phyloP scores from a whole-genome alignment of 306 rosid species.

The Citrullus colocynthis region DNA sequence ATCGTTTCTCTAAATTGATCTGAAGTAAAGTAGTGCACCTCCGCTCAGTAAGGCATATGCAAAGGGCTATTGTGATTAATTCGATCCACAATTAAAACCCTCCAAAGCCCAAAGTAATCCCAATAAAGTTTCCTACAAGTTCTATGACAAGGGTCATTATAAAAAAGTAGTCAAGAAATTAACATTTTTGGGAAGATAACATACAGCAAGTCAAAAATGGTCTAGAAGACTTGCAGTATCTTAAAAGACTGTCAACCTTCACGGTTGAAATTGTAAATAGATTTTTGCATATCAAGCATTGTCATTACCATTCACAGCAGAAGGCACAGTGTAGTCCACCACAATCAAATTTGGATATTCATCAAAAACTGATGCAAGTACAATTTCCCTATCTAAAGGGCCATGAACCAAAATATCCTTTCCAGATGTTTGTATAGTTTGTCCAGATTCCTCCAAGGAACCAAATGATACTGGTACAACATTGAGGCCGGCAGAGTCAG shows the following conservation, averaged over 20 bases:
- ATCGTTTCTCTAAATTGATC: too few relatives aligned
- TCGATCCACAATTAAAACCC: not conserved
- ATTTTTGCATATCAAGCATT: not conserved
- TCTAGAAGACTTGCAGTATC: not conserved
- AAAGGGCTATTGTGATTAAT: not conserved
- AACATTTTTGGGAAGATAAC: not conserved
- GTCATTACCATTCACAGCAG: conserved; percentile 70
- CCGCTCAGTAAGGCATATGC: not conserved
- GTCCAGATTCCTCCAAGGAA: conserved; percentile 49
- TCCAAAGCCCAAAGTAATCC: not conserved
- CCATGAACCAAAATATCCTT: conserved; percentile 65
- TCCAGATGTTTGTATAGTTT: conserved; percentile 41
- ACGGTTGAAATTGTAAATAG: not conserved
- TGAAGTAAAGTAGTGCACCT: too few relatives aligned
- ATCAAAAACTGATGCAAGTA: conserved; percentile 42
- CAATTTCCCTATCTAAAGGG: conserved; percentile 54
- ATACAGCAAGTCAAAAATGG: not conserved
- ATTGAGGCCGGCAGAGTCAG: conserved; percentile 69
- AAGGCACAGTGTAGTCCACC: conserved; percentile 77
- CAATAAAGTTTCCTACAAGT: not conserved
- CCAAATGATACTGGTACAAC: conserved; percentile 84
- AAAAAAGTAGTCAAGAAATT: not conserved
- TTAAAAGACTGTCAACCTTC: not conserved
- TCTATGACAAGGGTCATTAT: not conserved
- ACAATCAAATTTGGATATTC: conserved; percentile 64